These are phyloP conservation scores for Carex parvula DNA, from an alignment of 176 grass and related monocot species.

Conservation along the genomic window DNA sequence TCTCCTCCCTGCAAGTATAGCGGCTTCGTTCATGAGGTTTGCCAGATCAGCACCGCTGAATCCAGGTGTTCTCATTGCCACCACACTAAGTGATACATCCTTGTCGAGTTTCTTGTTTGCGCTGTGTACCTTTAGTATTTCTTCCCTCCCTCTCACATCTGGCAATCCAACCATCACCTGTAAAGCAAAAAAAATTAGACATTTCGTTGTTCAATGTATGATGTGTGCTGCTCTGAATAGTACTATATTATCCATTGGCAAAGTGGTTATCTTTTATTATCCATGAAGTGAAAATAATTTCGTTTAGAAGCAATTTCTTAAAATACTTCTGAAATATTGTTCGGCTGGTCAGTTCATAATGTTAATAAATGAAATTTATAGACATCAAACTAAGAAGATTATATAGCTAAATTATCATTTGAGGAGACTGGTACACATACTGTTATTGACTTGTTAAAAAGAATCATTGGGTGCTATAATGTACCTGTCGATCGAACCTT, in stretches of 20 bases:
- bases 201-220: background rate
- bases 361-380: background rate
- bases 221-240: background rate
- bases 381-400: background rate
- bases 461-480: background rate
- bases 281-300: no score
- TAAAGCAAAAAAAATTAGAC: background rate
- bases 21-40: conserved; percentile 92
- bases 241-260: background rate
- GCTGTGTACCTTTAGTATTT: conserved; percentile 64
- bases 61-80: conserved; percentile 79
- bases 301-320: no score
- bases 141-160: conserved; percentile 71
- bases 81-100: conserved; percentile 51
- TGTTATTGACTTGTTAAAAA: background rate
- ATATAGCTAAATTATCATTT: no score
- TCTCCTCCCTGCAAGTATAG: conserved; percentile 71
- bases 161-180: conserved; percentile 66
- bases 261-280: no score
- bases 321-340: no score
- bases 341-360: no score
- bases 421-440: background rate
- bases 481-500: conserved; percentile 54
- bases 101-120: conserved; percentile 63
- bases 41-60: conserved; percentile 84